Evolutionary conservation across 2,329 filamentous ascomycete species (phyloP).

Genomic region (Cadophora sp.): DNA sequence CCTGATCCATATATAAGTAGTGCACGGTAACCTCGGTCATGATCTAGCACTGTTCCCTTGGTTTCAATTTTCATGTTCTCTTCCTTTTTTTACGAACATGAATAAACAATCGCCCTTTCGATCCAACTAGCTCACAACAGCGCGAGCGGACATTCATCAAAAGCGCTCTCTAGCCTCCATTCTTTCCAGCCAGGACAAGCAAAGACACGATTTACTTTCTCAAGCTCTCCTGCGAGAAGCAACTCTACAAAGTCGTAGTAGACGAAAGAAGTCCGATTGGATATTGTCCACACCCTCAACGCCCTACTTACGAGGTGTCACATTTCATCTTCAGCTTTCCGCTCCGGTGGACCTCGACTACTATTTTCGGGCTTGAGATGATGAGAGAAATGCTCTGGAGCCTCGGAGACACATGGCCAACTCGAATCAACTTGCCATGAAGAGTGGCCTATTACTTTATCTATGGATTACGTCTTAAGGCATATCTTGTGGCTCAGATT

Average conservation of each 20-base stretch:
- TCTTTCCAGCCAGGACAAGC: not conserved
- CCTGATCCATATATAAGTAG: slow-evolving; percentile 7
- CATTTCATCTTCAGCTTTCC: slow-evolving; percentile 24
- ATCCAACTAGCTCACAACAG: not conserved
- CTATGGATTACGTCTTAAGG: not conserved
- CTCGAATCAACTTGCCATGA: not conserved
- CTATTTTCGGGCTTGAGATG: slow-evolving; percentile 29
- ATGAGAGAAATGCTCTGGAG: slow-evolving; percentile 4
- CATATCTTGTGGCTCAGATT: not conserved
- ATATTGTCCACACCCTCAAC: slow-evolving; percentile 4
- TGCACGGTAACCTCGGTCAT: not conserved
- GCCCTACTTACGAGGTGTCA: not conserved
- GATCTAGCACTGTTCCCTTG: not conserved
- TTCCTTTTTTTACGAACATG: not conserved
- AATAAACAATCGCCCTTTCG: not conserved
- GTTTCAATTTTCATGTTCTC: not conserved
- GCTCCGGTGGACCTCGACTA: slow-evolving; percentile 9
- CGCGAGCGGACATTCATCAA: not conserved
- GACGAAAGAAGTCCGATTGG: slow-evolving; percentile 23
- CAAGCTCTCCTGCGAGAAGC: slow-evolving; percentile 21
- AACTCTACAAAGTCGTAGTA: slow-evolving; percentile 26
- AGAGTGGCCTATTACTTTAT: not conserved
- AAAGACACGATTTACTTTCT: not conserved
- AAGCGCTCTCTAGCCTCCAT: not conserved
- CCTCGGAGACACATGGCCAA: slow-evolving; percentile 25